These are phyloP conservation scores for Brasenia schreberi DNA, from an alignment of 164 flowering plant species.

Conservation along the genomic window DNA sequence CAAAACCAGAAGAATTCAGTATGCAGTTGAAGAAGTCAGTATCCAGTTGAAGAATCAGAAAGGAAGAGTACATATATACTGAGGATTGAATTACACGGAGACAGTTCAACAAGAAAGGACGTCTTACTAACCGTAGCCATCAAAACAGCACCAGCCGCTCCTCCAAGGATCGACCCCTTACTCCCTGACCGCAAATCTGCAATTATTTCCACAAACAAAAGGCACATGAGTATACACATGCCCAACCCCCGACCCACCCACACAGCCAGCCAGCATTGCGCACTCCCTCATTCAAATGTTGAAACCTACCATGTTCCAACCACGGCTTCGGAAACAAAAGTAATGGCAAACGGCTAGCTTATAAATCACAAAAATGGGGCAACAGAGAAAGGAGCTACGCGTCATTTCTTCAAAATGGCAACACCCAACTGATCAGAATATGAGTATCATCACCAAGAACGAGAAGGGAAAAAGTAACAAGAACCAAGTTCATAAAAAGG, in stretches of 20 bases:
- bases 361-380: background rate
- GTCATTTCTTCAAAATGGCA: background rate
- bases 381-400: background rate
- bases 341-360: too few species aligned
- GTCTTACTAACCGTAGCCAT: conserved; percentile 23
- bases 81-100: background rate
- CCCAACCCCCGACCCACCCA: too few species aligned
- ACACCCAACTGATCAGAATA: background rate
- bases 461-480: background rate
- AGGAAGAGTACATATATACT: background rate
- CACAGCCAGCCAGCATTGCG: too few species aligned
- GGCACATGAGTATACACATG: background rate
- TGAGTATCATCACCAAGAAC: background rate
- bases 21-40: background rate
- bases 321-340: too few species aligned
- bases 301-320: too few species aligned
- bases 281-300: too few species aligned
- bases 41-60: background rate
- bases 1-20: background rate
- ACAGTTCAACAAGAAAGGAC: background rate
- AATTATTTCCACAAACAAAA: background rate
- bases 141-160: conserved; percentile 28
- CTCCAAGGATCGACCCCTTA: conserved; percentile 38
- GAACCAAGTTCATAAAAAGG: background rate
- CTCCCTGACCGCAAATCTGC: conserved; percentile 27